Conservation (phyloP, 1,284 basidiomycete species). For the Lignosus rhinocerotis region DNA sequence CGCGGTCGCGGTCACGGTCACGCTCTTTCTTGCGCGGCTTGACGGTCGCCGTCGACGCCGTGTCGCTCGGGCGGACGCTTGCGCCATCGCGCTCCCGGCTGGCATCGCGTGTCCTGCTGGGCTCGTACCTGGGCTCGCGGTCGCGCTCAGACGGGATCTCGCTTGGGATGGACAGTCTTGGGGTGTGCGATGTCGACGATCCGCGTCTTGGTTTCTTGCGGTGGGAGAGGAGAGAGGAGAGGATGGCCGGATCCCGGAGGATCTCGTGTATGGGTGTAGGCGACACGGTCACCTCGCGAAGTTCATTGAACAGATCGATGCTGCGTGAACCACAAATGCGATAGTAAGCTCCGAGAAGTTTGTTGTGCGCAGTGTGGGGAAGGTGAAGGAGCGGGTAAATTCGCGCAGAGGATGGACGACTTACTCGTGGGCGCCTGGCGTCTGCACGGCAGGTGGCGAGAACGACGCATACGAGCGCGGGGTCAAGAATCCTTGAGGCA, state of each 20-base stretch:
- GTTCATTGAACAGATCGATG: conserved; percentile 28
- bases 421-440: conserved; percentile 22
- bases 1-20: conserved; percentile 24
- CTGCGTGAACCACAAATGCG: conserved; percentile 9
- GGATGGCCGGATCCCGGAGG: conserved; percentile 34
- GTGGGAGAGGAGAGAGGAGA: conserved; percentile 29
- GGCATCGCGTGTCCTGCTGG: not conserved
- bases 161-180: conserved; percentile 6
- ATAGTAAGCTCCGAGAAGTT: not conserved
- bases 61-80: conserved; percentile 10
- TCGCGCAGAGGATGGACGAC: conserved; percentile 1
- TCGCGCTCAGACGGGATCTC: conserved; percentile 14
- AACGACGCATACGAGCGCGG: conserved; percentile 21
- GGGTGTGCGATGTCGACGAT: conserved; percentile 27
- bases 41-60: conserved; percentile 8
- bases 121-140: not conserved
- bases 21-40: conserved; percentile 22
- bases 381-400: not conserved
- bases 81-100: conserved; percentile 5
- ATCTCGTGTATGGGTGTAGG: conserved; percentile 35
- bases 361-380: not conserved
- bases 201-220: conserved; percentile 31
- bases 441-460: conserved; percentile 19
- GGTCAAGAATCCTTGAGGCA: conserved; percentile 17
- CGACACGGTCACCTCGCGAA: conserved; percentile 33